A percentile compares a stretch with the other conserved stretches of the same genome.
phyloP scores from a whole-genome alignment of 2,329 filamentous ascomycete genomes.

The Furcasterigmium furcatum region DNA sequence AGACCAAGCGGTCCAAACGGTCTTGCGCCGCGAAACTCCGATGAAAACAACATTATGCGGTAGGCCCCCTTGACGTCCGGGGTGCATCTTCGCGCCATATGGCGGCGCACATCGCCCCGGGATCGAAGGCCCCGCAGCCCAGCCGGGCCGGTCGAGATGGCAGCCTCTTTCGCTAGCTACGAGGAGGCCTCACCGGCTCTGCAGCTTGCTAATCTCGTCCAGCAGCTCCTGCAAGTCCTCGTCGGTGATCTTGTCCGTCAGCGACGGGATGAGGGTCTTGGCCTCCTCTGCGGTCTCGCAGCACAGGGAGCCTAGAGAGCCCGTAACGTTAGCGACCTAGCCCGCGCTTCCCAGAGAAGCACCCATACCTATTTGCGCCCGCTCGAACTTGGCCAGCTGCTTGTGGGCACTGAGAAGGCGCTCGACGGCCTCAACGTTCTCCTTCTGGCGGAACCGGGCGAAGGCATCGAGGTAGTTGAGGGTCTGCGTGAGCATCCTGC shows the following conservation, averaged over 20 bases:
- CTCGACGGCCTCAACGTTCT: constrained; percentile 93
- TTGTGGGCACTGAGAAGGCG: constrained; percentile 76
- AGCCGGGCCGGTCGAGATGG: too few species aligned
- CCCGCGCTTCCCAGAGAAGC: neutral
- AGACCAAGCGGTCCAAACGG: neutral
- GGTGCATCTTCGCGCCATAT: neutral
- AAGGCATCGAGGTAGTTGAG: constrained; percentile 93
- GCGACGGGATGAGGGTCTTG: constrained; percentile 88
- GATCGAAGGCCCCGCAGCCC: too few species aligned
- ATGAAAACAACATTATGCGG: too few species aligned
- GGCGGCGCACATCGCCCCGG: too few species aligned
- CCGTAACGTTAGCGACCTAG: neutral
- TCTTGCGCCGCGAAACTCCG: neutral
- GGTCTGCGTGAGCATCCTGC: constrained; percentile 78
- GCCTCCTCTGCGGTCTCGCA: constrained; percentile 93
- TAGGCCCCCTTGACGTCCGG: neutral
- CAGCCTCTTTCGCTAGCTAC: too few species aligned
- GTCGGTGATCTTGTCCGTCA: constrained; percentile 87
- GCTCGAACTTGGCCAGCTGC: constrained; percentile 87
- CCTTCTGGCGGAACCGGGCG: constrained; percentile 91
- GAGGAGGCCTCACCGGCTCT: constrained; percentile 24
- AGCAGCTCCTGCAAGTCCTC: constrained; percentile 84
- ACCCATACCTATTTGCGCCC: constrained; percentile 79
- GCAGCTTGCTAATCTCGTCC: constrained; percentile 84
- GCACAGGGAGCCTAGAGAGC: constrained; percentile 72